Evolutionary conservation across 257 asterid genomes (phyloP), one percentile per base, ranked within the genome.

Genomic region (Knoxia roxburghii): DNA sequence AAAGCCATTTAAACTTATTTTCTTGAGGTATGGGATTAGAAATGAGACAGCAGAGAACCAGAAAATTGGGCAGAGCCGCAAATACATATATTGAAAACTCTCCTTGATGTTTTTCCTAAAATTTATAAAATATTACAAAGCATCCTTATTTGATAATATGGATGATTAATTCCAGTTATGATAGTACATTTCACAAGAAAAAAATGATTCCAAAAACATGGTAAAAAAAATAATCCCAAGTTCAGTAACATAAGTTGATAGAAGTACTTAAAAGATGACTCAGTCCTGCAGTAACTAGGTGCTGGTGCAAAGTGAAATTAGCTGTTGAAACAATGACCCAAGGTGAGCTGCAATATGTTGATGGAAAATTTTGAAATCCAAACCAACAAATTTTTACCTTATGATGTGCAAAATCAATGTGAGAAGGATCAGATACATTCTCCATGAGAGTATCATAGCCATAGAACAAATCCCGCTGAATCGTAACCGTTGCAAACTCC

Each of bases 401-500:
- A 80, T 94, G 98, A 73, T 94, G 96, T 15, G 99, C 98, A 81
- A 94, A 94, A 78, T 94, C 96, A 58, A 94, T 94, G 76, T 94
- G 99, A 72, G 97, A 94, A 74, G 99, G 99, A 83, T 94, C 98
- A 45, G 97, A 90, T 26, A 94, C 99, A 71, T 94, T 94, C 89
- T 94, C 99, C 99, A 94, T 88, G 48, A 94, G 92, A 68, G 96
- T 94, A 82, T 94, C 99, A 64, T 94, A 88, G 27, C 97, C 96
- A 69, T 94, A 94, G 83, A 71, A 94, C 79, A 94, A 67, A 81
- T 90, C 99, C 0, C 99, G 95, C 73, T 94, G 99, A 71, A 94
- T 94, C 20, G 95, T 90, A 76, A 94, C 98, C 0, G 96, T 81
- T 7, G 96, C 89, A 81, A 88, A 90, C 78, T 89, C 98, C 0